Base-by-base conservation (phyloP, 176 grass and related monocot genomes). In the Oryza australiensis region DNA sequence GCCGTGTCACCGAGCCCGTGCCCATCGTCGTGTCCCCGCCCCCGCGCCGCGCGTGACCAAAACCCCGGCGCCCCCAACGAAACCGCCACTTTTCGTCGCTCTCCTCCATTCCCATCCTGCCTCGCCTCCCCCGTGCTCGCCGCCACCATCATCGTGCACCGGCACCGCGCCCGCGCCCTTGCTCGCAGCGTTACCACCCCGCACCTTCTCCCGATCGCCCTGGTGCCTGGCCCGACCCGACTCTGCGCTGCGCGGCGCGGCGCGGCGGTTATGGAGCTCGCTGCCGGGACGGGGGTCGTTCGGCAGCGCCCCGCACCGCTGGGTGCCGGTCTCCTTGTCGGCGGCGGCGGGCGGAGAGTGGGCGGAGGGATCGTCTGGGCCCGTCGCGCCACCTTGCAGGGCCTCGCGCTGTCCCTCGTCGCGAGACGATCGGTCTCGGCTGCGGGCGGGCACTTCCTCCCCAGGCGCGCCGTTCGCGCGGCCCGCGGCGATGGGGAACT, bases 371-470 rank as follows among this genome's bases (percentile, higher is more conserved):
- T 76, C 23, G 82, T 24, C 3, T 60, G 33, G 15, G 18, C 73
- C 33, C 72, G 64, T 55, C 72, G 49, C 13, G 22, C 46, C 33
- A 27, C 18, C 64, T 26, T 45, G 12, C 73, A 64, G 73, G 38
- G 16, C 34, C 34, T 84, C 73, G 14, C 82, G 74, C 64, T 64
- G 22, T 48, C 62, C 20, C 38, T 57, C 77, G 3, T 8, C 15
- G 0, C 81, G 73, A 88, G 62, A 43, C 89, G 84, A 13, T 12
- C 26, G 24, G 29, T 69, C 70, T 83, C 77, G 27, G 68, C 80
- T 9, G 62, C 81, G 35, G 73, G 68, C 33, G 80, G 83, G 60
- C 80, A 84, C 59, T 79, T 85, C 14, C 83, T 87, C 75, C 91
- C 87, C 65, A 79, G 83, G 16, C 82, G 53, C 82, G 57, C 68